These are phyloP conservation scores for Irineochytrium annulatum DNA, from an alignment of 192 early-diverging fungal species.

Conservation along the genomic window DNA sequence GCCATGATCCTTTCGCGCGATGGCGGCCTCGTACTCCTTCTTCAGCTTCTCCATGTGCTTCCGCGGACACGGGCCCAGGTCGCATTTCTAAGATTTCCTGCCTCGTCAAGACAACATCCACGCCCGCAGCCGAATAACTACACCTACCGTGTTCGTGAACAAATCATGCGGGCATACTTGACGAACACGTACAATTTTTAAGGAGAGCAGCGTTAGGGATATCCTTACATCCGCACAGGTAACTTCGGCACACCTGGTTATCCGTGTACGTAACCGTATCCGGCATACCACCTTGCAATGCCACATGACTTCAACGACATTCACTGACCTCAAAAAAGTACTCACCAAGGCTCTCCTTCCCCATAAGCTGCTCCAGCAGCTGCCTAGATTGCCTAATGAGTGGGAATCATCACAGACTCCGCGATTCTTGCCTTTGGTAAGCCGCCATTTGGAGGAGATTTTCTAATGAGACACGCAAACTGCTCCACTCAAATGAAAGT, in stretches of 20 bases:
- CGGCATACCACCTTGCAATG: constrained; percentile 30
- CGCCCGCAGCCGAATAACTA: neutral
- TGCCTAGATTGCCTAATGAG: too few relatives aligned
- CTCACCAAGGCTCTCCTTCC: constrained; percentile 42
- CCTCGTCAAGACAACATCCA: neutral
- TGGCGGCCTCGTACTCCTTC: constrained; percentile 42
- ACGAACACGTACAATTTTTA: neutral
- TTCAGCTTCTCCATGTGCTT: constrained; percentile 45
- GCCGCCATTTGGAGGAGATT: too few relatives aligned
- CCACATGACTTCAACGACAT: neutral
- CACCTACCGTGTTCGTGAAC: constrained; percentile 27
- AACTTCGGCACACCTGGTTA: constrained; percentile 39
- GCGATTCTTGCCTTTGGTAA: too few relatives aligned
- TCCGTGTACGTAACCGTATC: constrained; percentile 42
- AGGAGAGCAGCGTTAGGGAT: neutral
- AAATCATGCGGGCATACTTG: constrained; percentile 42
- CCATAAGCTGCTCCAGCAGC: constrained; percentile 46
- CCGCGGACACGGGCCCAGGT: constrained; percentile 48
- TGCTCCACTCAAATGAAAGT: too few relatives aligned
- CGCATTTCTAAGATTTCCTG: constrained; percentile 37
- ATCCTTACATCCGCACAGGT: constrained; percentile 39
- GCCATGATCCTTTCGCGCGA: constrained; percentile 21
- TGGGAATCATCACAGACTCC: too few relatives aligned
- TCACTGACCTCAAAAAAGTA: neutral
- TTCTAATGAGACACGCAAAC: too few relatives aligned